Evolutionary conservation across 352 stramenopile species (phyloP), one percentile per base, ranked within the genome.

Genomic region (Phytophthora sansomeana): DNA sequence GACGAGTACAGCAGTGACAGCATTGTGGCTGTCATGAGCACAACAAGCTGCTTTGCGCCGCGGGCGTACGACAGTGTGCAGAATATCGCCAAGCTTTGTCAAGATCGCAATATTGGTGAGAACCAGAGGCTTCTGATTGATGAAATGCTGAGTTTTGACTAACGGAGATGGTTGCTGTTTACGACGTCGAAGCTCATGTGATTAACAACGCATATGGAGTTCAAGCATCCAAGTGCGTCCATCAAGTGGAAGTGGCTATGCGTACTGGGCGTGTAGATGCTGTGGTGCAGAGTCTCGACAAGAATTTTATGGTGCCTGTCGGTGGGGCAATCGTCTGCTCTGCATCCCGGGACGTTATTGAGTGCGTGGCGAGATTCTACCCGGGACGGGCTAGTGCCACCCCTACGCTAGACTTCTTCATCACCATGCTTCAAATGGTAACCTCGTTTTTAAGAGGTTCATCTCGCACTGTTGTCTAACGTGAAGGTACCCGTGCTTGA

Each of bases 131-230:
- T 19, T 50, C 5, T 47, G 55, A 4, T 32, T 36, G 29, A 17
- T 46, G n/a, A 8, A 19, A 32, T 53, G 19, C 10, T 43, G 21
- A 10, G 29, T 21, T 36, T 28, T 35, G 26, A 17, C 52, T 75
- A 33, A 68, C 38, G 17, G 59, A 16, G 43, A 39, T 29, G 17
- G 14, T 29, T 39, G n/a, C 14, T 67, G 9, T 50, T 17, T 19
- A 17, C 52, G 11, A 19, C 46, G 30, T 46, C 58, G 33, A 53
- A 85, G 81, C 83, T 30, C 98, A 99, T 74, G 87, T 99, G 36
- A 97, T 99, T 55, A 99, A 99, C 82, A 99, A 99, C 74, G 98
- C 97, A 24, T 99, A 99, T 70, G 98, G 98, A 32, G 80, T 99
- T 28, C 97, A 99, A 75, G 98, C 96, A 71, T 87, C 80, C 54